Conservation (phyloP, 2,329 filamentous ascomycete species). For the Colletotrichum theobromicola region DNA sequence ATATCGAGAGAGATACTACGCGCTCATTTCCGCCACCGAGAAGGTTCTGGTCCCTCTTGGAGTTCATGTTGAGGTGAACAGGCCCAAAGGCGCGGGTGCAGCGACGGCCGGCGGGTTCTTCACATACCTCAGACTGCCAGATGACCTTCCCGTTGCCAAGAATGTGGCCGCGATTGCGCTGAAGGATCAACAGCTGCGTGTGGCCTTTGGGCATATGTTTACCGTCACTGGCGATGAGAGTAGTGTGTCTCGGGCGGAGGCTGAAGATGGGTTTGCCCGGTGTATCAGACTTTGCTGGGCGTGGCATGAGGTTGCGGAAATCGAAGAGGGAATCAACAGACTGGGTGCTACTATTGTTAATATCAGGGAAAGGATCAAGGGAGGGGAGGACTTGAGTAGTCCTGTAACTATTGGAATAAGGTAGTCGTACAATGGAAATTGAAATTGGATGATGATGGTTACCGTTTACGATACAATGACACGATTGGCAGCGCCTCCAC, state of each 20-base stretch:
- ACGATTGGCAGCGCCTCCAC: too few species aligned
- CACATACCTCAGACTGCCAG: slow-evolving; percentile 64
- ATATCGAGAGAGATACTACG: slow-evolving; percentile 23
- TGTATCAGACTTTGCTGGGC: slow-evolving; percentile 72
- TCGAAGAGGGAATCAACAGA: slow-evolving; percentile 72
- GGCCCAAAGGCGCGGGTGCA: neutral
- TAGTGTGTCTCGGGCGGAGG: slow-evolving; percentile 35
- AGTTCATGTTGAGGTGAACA: neutral
- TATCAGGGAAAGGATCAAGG: neutral
- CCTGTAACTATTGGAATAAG: neutral
- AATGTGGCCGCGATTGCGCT: slow-evolving; percentile 55
- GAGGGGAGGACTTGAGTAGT: neutral
- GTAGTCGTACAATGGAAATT: neutral
- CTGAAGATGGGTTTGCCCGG: slow-evolving; percentile 52
- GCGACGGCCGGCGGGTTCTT: slow-evolving; percentile 63
- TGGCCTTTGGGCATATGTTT: slow-evolving; percentile 75
- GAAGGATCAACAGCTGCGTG: slow-evolving; percentile 67
- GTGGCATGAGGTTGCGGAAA: slow-evolving; percentile 70
- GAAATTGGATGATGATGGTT: too few species aligned
- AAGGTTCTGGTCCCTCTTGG: slow-evolving; percentile 22
- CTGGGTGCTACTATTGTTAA: slow-evolving; percentile 41
- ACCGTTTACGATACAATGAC: too few species aligned
- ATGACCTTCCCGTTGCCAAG: neutral
- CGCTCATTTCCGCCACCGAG: slow-evolving; percentile 21
- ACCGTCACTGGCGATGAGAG: slow-evolving; percentile 64